Evolutionary conservation across 2,329 filamentous ascomycete genomes (phyloP).

Genomic region (Colletotrichum shisoi): DNA sequence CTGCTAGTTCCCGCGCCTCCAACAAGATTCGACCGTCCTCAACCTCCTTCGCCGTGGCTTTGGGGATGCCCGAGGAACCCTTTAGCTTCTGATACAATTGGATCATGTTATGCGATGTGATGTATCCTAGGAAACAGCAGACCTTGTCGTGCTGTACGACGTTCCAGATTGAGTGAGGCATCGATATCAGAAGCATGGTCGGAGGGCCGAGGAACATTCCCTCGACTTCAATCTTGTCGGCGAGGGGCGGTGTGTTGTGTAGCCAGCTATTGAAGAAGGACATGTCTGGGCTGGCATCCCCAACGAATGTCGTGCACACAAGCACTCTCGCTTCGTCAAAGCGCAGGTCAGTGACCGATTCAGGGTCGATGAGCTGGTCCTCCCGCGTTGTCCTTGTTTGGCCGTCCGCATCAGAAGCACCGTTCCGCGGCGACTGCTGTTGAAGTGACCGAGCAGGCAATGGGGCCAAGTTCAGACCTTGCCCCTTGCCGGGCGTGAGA

Average conservation of each 20-base stretch:
- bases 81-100: slow-evolving; percentile 69
- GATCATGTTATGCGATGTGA: slow-evolving; percentile 73
- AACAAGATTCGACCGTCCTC: slow-evolving; percentile 66
- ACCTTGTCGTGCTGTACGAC: slow-evolving; percentile 72
- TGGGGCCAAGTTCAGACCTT: slow-evolving; percentile 62
- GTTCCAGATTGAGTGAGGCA: slow-evolving; percentile 70
- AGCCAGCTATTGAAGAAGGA: slow-evolving; percentile 72
- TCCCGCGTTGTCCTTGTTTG: slow-evolving; percentile 45
- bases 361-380: slow-evolving; percentile 57
- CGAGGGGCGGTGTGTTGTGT: slow-evolving; percentile 64
- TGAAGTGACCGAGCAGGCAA: slow-evolving; percentile 49
- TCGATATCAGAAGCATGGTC: slow-evolving; percentile 71
- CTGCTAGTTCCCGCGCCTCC: slow-evolving; percentile 59
- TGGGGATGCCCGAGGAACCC: slow-evolving; percentile 54
- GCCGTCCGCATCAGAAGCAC: slow-evolving; percentile 26
- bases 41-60: slow-evolving; percentile 60
- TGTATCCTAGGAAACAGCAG: slow-evolving; percentile 70
- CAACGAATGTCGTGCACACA: slow-evolving; percentile 72
- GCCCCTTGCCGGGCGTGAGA: slow-evolving; percentile 62
- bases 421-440: slow-evolving; percentile 45
- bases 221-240: slow-evolving; percentile 68
- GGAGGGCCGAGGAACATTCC: slow-evolving; percentile 73
- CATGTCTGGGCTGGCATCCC: slow-evolving; percentile 71
- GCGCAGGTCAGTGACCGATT: slow-evolving; percentile 61
- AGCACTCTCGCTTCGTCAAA: slow-evolving; percentile 71